These are phyloP conservation scores for Climacium dendroides DNA, from an alignment of 225 moss, liverwort and hornwort genomes.

Conservation along the genomic window DNA sequence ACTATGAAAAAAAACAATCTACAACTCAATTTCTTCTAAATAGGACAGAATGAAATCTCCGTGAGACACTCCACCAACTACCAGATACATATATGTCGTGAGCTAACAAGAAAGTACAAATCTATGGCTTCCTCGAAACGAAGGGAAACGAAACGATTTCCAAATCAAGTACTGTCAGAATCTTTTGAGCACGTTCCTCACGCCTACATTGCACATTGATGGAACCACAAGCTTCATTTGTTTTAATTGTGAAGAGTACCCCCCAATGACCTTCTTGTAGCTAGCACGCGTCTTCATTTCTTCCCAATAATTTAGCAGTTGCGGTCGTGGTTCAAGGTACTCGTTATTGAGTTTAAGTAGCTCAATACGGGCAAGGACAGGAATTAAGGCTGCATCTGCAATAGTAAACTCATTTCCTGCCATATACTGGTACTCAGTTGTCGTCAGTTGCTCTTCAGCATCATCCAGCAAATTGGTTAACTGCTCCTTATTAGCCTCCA, in stretches of 20 bases:
- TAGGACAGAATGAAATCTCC: neutral
- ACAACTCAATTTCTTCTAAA: neutral
- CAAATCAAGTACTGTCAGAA: slow-evolving; percentile 10
- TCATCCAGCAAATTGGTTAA: slow-evolving; percentile 35
- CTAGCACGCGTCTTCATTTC: slow-evolving; percentile 57
- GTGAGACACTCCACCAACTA: neutral
- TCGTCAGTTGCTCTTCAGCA: slow-evolving; percentile 46
- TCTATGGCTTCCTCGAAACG: neutral
- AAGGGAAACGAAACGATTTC: neutral
- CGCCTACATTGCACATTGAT: slow-evolving; percentile 48
- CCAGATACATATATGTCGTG: neutral
- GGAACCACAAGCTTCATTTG: slow-evolving; percentile 60
- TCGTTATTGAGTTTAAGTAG: slow-evolving; percentile 31
- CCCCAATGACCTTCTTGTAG: slow-evolving; percentile 56
- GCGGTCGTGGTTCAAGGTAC: slow-evolving; percentile 24
- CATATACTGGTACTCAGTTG: slow-evolving; percentile 21
- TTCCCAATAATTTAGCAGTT: slow-evolving; percentile 43
- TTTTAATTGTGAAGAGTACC: slow-evolving; percentile 41
- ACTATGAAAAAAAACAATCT: slow-evolving; percentile 4
- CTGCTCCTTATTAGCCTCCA: slow-evolving; percentile 41
- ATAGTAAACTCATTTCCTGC: slow-evolving; percentile 49
- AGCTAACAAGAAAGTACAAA: slow-evolving; percentile 1
- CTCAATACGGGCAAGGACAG: slow-evolving; percentile 54
- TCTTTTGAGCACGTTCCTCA: slow-evolving; percentile 45
- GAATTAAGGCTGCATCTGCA: slow-evolving; percentile 56